Evolutionary conservation across 2,329 filamentous ascomycete species (phyloP), one percentile per base, ranked within the genome.

Genomic region (Ophiostoma populinum): DNA sequence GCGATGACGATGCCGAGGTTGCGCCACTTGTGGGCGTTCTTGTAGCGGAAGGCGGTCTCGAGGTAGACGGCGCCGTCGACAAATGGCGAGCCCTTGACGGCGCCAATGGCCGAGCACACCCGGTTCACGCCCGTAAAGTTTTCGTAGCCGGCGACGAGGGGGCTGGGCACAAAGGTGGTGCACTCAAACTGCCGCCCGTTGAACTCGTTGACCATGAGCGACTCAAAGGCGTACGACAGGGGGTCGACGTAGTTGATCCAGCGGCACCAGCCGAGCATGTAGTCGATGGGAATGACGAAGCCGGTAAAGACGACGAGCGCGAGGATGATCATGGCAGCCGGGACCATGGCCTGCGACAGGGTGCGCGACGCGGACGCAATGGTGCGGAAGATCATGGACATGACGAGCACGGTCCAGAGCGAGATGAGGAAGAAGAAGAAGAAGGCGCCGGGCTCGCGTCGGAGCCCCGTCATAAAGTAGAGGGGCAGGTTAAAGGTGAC

Each of bases 391-490:
- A 87, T 67, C 74, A 83, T 86, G 32, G 78, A 85, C 80, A 90
- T 90, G 43, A 70, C 65, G 47, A 92, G 46, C 1, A 80, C 80
- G 1, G 73, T 74, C 39, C 67, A 51, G 55, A 87, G 82, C 3
- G 73, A 77, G 49, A 87, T 68, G 35, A 93, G 61, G 39, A 83
- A 55, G 65, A 82, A 92, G 57, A 83, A 79, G 63, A 93, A 93
- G 62, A 90, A 93, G 1, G 75, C 57, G 2, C 75, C 78, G 0
- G 80, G 61, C 42, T 78, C 73, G 35, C 82, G 67, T 37, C 79
- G 70, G 20, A 94, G 60, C 43, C 85, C 79, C 0, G 80, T 78
- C 71, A 94, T 76, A 55, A 93, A 93, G 58, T 93, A 93, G 3
- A 93, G 56, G 1, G 72, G 65, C 21, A 86, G 35, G 51, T 92